These are phyloP conservation scores for Aspergillus panamensis DNA, from an alignment of 495 filamentous ascomycete genomes.

Conservation along the genomic window DNA sequence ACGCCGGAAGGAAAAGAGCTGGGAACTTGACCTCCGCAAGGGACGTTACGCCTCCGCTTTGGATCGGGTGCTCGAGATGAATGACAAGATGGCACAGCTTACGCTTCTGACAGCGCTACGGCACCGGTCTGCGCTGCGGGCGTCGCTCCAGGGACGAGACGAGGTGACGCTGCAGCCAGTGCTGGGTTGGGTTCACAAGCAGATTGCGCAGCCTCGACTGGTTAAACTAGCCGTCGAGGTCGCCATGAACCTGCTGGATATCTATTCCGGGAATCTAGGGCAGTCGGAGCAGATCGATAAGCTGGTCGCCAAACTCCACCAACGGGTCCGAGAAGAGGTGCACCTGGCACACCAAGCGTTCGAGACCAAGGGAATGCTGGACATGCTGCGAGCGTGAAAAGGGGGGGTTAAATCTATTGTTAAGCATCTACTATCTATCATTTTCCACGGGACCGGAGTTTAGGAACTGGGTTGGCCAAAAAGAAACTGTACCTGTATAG, in stretches of 20 bases:
- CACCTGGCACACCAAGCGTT: constrained; percentile 76
- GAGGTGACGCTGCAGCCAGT: constrained; percentile 77
- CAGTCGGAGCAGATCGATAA: constrained; percentile 69
- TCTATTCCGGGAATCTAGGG: constrained; percentile 79
- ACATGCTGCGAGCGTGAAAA: constrained; percentile 55
- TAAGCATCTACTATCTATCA: not conserved
- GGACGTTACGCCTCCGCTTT: constrained; percentile 73
- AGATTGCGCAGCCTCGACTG: constrained; percentile 75
- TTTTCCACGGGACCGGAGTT: not conserved
- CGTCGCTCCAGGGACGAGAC: constrained; percentile 77
- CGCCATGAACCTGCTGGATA: constrained; percentile 72
- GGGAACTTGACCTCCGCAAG: constrained; percentile 78
- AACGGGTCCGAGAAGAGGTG: constrained; percentile 68
- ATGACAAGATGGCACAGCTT: constrained; percentile 57
- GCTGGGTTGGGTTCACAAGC: constrained; percentile 73
- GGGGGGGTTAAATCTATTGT: not conserved
- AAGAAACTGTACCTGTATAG: constrained; percentile 2
- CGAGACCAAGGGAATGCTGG: constrained; percentile 79
- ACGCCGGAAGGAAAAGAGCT: constrained; percentile 61
- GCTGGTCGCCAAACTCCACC: constrained; percentile 59
- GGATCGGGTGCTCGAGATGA: constrained; percentile 65
- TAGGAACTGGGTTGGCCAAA: not conserved
- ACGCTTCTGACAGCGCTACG: constrained; percentile 79
- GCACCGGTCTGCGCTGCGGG: constrained; percentile 82
- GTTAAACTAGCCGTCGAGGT: constrained; percentile 75